These are phyloP conservation scores for Solanum lycopersicoides DNA, from an alignment of 257 asterid species.

Conservation along the genomic window DNA sequence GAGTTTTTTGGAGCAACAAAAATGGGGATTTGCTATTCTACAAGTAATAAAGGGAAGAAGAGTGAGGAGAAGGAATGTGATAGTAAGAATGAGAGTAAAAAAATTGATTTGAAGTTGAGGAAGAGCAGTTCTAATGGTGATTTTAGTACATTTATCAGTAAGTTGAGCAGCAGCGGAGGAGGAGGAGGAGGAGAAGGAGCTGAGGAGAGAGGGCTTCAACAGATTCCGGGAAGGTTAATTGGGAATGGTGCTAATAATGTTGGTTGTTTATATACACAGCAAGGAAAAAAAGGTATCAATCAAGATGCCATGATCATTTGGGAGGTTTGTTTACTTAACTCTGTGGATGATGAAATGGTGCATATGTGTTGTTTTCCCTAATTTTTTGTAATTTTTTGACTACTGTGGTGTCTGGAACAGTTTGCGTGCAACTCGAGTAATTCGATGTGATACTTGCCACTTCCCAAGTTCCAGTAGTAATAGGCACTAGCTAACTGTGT, in stretches of 20 bases:
- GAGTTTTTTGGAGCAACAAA: not conserved
- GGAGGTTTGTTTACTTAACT: conserved; percentile 55
- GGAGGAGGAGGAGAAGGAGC: conserved; percentile 22
- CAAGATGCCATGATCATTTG: conserved; percentile 97
- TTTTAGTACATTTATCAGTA: conserved; percentile 49
- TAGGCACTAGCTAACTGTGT: not conserved
- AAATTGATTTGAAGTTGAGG: conserved; percentile 38
- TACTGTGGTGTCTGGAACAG: not conserved
- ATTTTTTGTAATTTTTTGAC: not conserved
- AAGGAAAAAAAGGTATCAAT: conserved; percentile 93
- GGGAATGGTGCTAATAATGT: conserved; percentile 59
- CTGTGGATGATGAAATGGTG: not conserved
- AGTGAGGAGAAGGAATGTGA: conserved; percentile 18
- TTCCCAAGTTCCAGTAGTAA: not conserved
- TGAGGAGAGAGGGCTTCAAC: conserved; percentile 75
- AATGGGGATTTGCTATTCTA: conserved; percentile 97
- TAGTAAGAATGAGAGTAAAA: conserved; percentile 10
- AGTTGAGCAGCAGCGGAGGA: conserved; percentile 40
- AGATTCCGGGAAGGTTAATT: conserved; percentile 65
- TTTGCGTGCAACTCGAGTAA: not conserved
- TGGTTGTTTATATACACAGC: conserved; percentile 85
- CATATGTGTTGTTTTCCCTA: not conserved
- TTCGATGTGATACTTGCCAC: no score
- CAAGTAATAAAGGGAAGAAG: conserved; percentile 20
- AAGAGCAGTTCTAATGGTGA: conserved; percentile 47